Conservation (phyloP, 2,329 filamentous ascomycete genomes). For the Xylariaceae sp. region DNA sequence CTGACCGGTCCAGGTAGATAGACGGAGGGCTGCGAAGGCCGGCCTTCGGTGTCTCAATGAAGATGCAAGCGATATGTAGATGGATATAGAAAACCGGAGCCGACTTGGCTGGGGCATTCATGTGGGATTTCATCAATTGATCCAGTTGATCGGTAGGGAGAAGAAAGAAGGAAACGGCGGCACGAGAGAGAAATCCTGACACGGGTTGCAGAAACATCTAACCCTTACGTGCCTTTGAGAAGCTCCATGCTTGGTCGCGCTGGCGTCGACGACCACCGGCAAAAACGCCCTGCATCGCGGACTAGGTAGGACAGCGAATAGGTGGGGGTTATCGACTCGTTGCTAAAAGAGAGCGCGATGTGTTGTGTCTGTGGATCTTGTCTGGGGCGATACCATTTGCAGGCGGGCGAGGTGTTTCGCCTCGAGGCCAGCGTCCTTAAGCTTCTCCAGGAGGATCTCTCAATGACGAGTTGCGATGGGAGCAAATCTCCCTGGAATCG, state of each 20-base stretch:
- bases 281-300: slow-evolving; percentile 26
- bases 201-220: slow-evolving; percentile 4
- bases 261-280: slow-evolving; percentile 24
- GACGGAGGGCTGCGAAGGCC: neutral
- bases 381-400: neutral
- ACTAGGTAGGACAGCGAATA: neutral
- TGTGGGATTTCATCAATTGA: neutral
- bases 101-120: neutral
- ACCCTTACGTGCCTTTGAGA: slow-evolving; percentile 26
- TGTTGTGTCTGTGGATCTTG: slow-evolving; percentile 10
- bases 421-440: neutral
- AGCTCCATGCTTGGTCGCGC: slow-evolving; percentile 26
- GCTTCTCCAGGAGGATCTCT: neutral
- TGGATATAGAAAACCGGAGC: too few relatives aligned
- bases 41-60: neutral
- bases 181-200: neutral
- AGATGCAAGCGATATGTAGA: neutral
- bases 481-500: neutral
- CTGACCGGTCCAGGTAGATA: neutral
- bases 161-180: neutral
- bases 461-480: neutral
- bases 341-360: slow-evolving; percentile 3
- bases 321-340: neutral
- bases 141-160: neutral
- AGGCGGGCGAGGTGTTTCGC: slow-evolving; percentile 13